A percentile compares a stretch with the other conserved stretches of the same genome.
Evolutionary conservation across 768 basidiomycete species (phyloP).

Genomic region (Mycena haematopus): DNA sequence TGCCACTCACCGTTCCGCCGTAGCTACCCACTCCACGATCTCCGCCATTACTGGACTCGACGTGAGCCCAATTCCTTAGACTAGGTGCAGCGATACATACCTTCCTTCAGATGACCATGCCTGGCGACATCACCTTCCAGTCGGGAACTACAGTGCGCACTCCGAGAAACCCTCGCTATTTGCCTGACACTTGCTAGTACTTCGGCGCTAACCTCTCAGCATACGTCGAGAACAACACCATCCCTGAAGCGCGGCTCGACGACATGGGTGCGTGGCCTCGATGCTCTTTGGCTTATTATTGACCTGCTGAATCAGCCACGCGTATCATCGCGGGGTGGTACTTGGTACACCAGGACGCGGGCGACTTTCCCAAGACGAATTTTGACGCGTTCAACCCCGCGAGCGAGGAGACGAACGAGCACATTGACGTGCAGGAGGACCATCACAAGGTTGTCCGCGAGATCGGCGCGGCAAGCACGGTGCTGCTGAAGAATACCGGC

Average conservation of each 20-base stretch:
- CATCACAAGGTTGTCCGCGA: constrained; percentile 72
- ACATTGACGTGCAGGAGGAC: constrained; percentile 69
- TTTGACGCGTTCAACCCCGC: constrained; percentile 70
- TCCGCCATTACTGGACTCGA: constrained; percentile 68
- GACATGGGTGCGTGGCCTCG: constrained; percentile 66
- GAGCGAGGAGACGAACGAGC: constrained; percentile 60
- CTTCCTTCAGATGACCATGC: constrained; percentile 69
- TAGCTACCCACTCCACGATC: constrained; percentile 61
- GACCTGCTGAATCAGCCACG: constrained; percentile 53
- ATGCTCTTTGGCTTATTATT: background rate
- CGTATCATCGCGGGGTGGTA: constrained; percentile 81
- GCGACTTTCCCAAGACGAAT: constrained; percentile 67
- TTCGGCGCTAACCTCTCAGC: constrained; percentile 73
- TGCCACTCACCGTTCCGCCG: background rate
- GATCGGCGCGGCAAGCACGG: constrained; percentile 76
- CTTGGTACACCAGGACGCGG: constrained; percentile 66
- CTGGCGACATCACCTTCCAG: constrained; percentile 53
- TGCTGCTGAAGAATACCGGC: constrained; percentile 75
- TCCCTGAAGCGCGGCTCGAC: constrained; percentile 67
- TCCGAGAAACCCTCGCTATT: background rate
- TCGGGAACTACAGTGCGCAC: constrained; percentile 33
- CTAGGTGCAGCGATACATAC: background rate
- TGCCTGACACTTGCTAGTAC: constrained; percentile 50
- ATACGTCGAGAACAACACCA: constrained; percentile 74
- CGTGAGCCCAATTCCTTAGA: constrained; percentile 42